A percentile compares a stretch with the other conserved stretches of the same genome.
Evolutionary conservation across 2,329 filamentous ascomycete genomes (phyloP).

Genomic region (Alternaria triticina): DNA sequence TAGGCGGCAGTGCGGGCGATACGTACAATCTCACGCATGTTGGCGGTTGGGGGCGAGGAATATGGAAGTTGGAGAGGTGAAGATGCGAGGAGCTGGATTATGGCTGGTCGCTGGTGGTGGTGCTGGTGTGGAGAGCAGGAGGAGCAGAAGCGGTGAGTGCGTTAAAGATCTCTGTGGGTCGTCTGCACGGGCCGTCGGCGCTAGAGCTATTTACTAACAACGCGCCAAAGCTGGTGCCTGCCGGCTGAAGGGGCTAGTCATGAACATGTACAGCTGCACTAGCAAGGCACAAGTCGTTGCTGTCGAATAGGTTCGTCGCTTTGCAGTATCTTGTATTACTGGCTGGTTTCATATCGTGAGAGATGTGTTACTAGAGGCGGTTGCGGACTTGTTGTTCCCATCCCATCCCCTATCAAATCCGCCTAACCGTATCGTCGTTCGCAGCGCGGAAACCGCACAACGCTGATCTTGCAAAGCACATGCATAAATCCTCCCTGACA

Average conservation of each 20-base stretch:
- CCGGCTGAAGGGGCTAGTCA: neutral
- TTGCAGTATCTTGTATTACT: neutral
- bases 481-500: neutral
- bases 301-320: neutral
- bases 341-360: neutral
- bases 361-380: neutral
- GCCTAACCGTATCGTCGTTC: neutral
- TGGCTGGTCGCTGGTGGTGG: conserved; percentile 34
- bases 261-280: neutral
- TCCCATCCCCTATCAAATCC: neutral
- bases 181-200: conserved; percentile 30
- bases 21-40: conserved; percentile 75
- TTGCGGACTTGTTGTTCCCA: neutral
- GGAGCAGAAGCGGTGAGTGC: conserved; percentile 39
- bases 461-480: neutral
- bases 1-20: conserved; percentile 35
- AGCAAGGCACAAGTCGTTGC: neutral
- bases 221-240: conserved; percentile 17
- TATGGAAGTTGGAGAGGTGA: conserved; percentile 37
- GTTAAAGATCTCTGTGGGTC: conserved; percentile 33
- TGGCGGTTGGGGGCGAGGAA: conserved; percentile 45
- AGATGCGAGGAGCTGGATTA: conserved; percentile 39
- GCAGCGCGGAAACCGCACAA: neutral
- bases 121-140: conserved; percentile 41
- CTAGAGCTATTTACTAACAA: conserved; percentile 26